Percentiles rank a stretch among this genome's conserved stretches.
These are phyloP conservation scores for Salix purpurea DNA, from an alignment of 345 rosid genomes.

Conservation along the genomic window DNA sequence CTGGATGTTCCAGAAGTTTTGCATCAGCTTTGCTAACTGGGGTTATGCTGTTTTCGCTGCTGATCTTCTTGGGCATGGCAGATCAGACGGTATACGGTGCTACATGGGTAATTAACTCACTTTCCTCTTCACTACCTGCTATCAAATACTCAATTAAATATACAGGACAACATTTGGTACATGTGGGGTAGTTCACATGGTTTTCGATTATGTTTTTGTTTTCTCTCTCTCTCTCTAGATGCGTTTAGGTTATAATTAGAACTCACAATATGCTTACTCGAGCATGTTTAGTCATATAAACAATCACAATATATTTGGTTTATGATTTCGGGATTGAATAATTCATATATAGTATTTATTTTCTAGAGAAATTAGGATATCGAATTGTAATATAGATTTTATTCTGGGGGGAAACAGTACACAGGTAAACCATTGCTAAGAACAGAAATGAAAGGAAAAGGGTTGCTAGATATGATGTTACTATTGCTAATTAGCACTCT, in stretches of 20 bases:
- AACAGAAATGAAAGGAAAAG: background rate
- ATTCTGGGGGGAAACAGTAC: background rate
- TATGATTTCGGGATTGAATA: background rate
- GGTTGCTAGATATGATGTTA: background rate
- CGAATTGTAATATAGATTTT: background rate
- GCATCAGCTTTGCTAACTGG: conserved; percentile 69
- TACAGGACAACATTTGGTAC: background rate
- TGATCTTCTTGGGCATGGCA: conserved; percentile 92
- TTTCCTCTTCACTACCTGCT: background rate
- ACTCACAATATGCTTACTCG: background rate
- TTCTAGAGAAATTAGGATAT: background rate
- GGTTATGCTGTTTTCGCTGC: conserved; percentile 98
- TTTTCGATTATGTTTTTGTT: no score
- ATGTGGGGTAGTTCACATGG: background rate
- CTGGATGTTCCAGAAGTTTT: conserved; percentile 90
- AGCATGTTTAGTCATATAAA: background rate
- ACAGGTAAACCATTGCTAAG: background rate
- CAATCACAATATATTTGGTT: no score
- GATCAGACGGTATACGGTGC: conserved; percentile 91
- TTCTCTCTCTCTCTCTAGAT: no score
- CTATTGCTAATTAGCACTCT: no score
- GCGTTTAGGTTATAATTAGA: no score
- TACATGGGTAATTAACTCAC: conserved; percentile 50
- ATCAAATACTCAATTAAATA: background rate
- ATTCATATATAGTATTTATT: background rate